A percentile compares a stretch with the other conserved stretches of the same genome.
These are phyloP conservation scores for Gynostemma pentaphyllum DNA, from an alignment of 306 rosid species.

Conservation along the genomic window DNA sequence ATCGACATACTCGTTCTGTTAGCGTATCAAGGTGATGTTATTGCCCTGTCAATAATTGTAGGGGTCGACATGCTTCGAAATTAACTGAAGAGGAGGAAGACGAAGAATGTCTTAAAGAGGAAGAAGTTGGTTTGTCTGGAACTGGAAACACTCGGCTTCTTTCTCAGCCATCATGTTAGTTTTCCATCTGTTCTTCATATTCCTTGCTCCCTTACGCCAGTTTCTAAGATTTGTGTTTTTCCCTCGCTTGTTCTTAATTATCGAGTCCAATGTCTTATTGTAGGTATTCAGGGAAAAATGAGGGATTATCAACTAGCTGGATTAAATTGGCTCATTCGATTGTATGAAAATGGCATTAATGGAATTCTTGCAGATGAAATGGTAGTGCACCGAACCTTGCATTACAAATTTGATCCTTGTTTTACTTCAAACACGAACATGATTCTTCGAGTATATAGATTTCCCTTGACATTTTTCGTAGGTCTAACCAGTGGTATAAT, in stretches of 20 bases:
- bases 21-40: not conserved
- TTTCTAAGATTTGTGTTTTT: slow-evolving; percentile 12
- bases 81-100: slow-evolving; percentile 97
- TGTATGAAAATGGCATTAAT: slow-evolving; percentile 93
- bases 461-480: not conserved
- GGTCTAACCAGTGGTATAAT: not conserved
- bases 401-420: not conserved
- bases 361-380: slow-evolving; percentile 99
- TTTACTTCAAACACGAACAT: not conserved
- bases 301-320: slow-evolving; percentile 99
- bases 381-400: slow-evolving; percentile 33
- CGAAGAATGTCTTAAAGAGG: slow-evolving; percentile 92
- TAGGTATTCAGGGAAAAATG: slow-evolving; percentile 97
- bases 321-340: slow-evolving; percentile 85
- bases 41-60: slow-evolving; percentile 14
- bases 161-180: slow-evolving; percentile 84
- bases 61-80: slow-evolving; percentile 99
- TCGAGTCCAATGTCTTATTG: not conserved
- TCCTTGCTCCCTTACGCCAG: not conserved
- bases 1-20: not conserved
- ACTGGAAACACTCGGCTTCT: slow-evolving; percentile 63
- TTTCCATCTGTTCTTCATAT: not conserved
- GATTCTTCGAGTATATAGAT: not conserved
- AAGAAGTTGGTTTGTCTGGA: slow-evolving; percentile 75
- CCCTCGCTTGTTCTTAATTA: not conserved